Evolutionary conservation across 2,329 filamentous ascomycete species (phyloP), one percentile per base, ranked within the genome.

Genomic region (Emergomyces africanus): DNA sequence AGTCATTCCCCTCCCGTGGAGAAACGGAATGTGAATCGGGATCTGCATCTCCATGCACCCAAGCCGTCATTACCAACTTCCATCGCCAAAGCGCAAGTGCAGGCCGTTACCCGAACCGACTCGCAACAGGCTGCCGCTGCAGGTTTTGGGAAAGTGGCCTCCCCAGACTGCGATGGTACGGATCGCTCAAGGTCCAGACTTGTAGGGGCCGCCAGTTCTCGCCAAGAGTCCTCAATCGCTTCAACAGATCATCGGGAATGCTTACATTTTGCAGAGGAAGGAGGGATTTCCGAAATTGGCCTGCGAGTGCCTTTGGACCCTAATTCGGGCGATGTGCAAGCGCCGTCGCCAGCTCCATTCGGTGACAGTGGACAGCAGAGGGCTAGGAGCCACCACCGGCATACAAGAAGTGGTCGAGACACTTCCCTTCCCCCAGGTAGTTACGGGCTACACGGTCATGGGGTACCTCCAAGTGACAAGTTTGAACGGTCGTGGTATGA

Each of bases 281-380:
- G 90, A 59, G 92, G 91, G 25, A 96, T 96, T 66, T 91, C 91
- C 1, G 89, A 95, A 70, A 94, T 96, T 65, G 92, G 92, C 54
- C 84, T 89, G 68, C 87, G 91, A 69, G 92, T 99, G 44, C 94
- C 94, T 55, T 94, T 99, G 89, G 87, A 94, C 70, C 88, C 86
- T 57, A 84, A 94, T 70, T 89, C 94, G 49, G 94, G 94, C 62
- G 92, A 97, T 70, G 94, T 97, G 10, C 94, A 99, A 75, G 94
- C 94, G 15, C 94, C 94, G 2, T 94, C 91, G 1, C 90, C 91
- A 1, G 82, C 84, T 2, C 86, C 85, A 9, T 77, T 74, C 61
- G 67, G 71, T 54, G 69, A 71, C 41, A n/a, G 25, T 30, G 46
- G n/a, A 42, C 68, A 69, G 14, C 69, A 79, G 70, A 70, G 72